phyloP scores from a whole-genome alignment of 345 rosid genomes.

The Arabidopsis thaliana region TAIR10.1 NC_003076.8:13673501-13674000 shows the following conservation, averaged over 20 bases:
- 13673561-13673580: conserved; percentile 94
- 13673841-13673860: conserved; percentile 98
- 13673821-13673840: conserved; percentile 90
- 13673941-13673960: conserved; percentile 89
- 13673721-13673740: neutral
- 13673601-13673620: neutral
- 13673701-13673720: neutral
- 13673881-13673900: conserved; percentile 69
- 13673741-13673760: neutral
- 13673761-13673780: neutral
- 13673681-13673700: conserved; percentile 13
- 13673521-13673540: conserved; percentile 97
- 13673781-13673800: conserved; percentile 15
- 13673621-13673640: neutral
- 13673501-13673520: conserved; percentile 95
- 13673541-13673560: conserved; percentile 95
- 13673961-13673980: conserved; percentile 79
- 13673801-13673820: conserved; percentile 31
- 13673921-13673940: conserved; percentile 77
- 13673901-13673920: conserved; percentile 87
- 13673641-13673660: neutral
- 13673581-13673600: conserved; percentile 90
- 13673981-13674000: conserved; percentile 95
- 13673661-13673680: neutral
- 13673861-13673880: conserved; percentile 89